Conservation (phyloP, 2,329 filamentous ascomycete species). For the Talaromyces sp. region DNA sequence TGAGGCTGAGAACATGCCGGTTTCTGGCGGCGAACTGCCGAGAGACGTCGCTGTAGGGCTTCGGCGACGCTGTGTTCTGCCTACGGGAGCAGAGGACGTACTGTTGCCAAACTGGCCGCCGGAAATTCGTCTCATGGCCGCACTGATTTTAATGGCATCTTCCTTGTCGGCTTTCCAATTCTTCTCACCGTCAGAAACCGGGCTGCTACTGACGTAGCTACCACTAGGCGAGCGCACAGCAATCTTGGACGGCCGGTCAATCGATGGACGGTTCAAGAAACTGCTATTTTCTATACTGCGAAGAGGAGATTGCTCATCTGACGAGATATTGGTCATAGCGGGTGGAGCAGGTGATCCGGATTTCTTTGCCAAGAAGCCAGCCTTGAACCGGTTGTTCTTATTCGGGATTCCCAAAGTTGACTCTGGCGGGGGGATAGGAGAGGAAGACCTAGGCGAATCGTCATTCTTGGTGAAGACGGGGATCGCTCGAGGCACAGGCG, state of each 20-base stretch:
- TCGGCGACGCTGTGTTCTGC: conserved; percentile 48
- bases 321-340: conserved; percentile 55
- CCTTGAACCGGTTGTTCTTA: conserved; percentile 75
- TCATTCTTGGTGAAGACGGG: conserved; percentile 31
- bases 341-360: conserved; percentile 60
- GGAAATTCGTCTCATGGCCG: conserved; percentile 54
- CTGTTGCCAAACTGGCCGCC: conserved; percentile 36
- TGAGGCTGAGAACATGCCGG: conserved; percentile 58
- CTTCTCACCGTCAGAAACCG: conserved; percentile 45
- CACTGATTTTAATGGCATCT: conserved; percentile 51
- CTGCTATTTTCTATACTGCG: conserved; percentile 48
- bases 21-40: conserved; percentile 49
- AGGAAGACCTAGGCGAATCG: conserved; percentile 41
- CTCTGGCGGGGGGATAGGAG: conserved; percentile 54
- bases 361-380: conserved; percentile 76
- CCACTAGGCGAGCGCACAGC: conserved; percentile 36
- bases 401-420: conserved; percentile 57
- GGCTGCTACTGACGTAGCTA: conserved; percentile 27
- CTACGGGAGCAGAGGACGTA: conserved; percentile 32
- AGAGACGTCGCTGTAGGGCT: conserved; percentile 49
- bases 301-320: conserved; percentile 52
- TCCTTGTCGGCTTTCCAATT: conserved; percentile 42
- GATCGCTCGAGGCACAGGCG: conserved; percentile 44
- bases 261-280: conserved; percentile 43
- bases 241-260: conserved; percentile 34